A percentile compares a stretch with the other conserved stretches of the same genome.
Conservation (phyloP, 2,329 filamentous ascomycete species). For the Aureobasidium sp. region DNA sequence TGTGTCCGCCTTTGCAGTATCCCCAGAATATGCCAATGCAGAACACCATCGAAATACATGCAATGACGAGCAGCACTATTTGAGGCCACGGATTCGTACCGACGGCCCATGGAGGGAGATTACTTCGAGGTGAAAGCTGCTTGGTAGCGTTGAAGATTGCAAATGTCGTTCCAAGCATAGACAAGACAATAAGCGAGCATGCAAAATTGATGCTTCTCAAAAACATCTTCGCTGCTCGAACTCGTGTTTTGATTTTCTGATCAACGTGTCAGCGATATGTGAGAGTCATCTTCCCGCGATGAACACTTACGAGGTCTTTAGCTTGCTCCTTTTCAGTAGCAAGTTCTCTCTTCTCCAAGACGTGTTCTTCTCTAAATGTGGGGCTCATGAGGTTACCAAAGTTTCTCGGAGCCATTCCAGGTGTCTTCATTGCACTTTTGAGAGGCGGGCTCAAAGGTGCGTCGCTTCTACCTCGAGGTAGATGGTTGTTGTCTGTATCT, state of each 20-base stretch:
- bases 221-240: slow-evolving; percentile 88
- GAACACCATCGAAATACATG: slow-evolving; percentile 72
- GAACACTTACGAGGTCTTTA: slow-evolving; percentile 70
- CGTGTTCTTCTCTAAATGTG: slow-evolving; percentile 81
- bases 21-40: slow-evolving; percentile 74
- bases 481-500: slow-evolving; percentile 40
- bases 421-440: slow-evolving; percentile 84
- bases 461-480: slow-evolving; percentile 53
- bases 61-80: slow-evolving; percentile 69
- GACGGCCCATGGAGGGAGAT: slow-evolving; percentile 75
- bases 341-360: slow-evolving; percentile 77
- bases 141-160: slow-evolving; percentile 88
- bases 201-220: slow-evolving; percentile 95
- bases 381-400: slow-evolving; percentile 69
- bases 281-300: too few relatives aligned
- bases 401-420: slow-evolving; percentile 69
- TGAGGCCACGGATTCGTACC: slow-evolving; percentile 84
- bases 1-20: slow-evolving; percentile 84
- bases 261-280: neutral
- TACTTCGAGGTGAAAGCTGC: slow-evolving; percentile 65
- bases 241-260: slow-evolving; percentile 86
- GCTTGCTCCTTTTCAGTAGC: slow-evolving; percentile 80
- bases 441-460: slow-evolving; percentile 66
- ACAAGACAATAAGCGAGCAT: slow-evolving; percentile 88
- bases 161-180: slow-evolving; percentile 84